Percentiles rank a stretch among this genome's conserved stretches.
phyloP scores from a whole-genome alignment of 257 asterid genomes.

The Solanum boliviense region DNA sequence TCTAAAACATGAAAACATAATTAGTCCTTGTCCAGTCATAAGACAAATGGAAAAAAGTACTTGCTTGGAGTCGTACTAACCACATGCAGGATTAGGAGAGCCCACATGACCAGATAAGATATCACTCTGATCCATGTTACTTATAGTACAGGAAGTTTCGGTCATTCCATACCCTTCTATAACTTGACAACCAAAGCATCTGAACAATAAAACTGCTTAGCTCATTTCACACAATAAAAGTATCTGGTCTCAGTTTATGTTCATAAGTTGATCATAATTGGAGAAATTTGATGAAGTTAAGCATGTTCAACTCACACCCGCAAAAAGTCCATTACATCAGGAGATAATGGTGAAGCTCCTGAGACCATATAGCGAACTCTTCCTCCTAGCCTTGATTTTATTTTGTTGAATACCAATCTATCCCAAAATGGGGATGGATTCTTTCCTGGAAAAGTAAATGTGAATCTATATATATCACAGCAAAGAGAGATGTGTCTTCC shows the following conservation, averaged over 20 bases:
- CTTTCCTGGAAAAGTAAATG: slow-evolving; percentile 35
- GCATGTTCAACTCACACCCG: slow-evolving; percentile 57
- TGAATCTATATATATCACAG: neutral
- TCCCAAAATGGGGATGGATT: slow-evolving; percentile 94
- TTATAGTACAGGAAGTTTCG: slow-evolving; percentile 82
- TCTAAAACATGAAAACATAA: slow-evolving; percentile 25
- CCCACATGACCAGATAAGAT: slow-evolving; percentile 75
- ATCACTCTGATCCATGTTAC: slow-evolving; percentile 64
- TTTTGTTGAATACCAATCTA: slow-evolving; percentile 81
- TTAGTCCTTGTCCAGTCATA: neutral
- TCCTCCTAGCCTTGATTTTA: slow-evolving; percentile 83
- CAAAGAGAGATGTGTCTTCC: neutral
- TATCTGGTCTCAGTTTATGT: neutral
- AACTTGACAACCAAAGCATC: slow-evolving; percentile 86
- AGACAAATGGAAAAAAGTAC: neutral
- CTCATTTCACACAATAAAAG: neutral
- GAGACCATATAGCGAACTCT: slow-evolving; percentile 79
- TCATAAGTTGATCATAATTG: neutral
- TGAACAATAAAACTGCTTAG: slow-evolving; percentile 12
- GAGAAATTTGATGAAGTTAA: neutral
- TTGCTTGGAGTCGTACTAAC: slow-evolving; percentile 24
- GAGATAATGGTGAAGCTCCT: slow-evolving; percentile 97
- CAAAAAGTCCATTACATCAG: slow-evolving; percentile 85
- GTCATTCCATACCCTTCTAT: slow-evolving; percentile 97
- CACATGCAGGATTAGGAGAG: slow-evolving; percentile 90